Evolutionary conservation across 495 filamentous ascomycete genomes (phyloP).

Genomic region (Tuber melanosporum): DNA sequence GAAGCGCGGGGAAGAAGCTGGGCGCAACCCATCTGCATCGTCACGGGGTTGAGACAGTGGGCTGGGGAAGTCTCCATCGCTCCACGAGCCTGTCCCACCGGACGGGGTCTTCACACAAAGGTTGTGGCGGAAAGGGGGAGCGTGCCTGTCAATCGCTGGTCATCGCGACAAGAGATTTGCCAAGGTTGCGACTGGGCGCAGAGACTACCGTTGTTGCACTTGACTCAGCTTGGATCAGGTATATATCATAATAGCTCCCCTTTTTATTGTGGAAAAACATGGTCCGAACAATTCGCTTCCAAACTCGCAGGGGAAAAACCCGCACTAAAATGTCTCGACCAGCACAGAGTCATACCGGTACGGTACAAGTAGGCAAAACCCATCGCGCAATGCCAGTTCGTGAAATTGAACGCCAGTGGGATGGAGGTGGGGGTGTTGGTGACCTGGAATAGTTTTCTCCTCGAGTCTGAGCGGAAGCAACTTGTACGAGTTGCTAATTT

Average conservation of each 20-base stretch:
- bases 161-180: not conserved
- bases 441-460: conserved; percentile 3
- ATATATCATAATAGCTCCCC: not conserved
- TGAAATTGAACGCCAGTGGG: conserved; percentile 2
- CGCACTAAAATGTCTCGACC: not conserved
- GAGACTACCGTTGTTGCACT: not conserved
- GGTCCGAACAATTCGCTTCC: not conserved
- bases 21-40: not conserved
- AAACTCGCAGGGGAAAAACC: conserved; percentile 4
- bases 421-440: not conserved
- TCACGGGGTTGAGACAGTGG: not conserved
- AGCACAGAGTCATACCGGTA: too few relatives aligned
- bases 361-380: conserved; percentile 3
- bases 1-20: not conserved
- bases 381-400: not conserved
- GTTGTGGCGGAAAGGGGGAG: not conserved
- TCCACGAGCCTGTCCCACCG: not conserved
- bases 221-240: not conserved
- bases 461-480: not conserved
- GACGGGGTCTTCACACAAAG: not conserved
- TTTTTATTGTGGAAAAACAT: not conserved
- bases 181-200: not conserved
- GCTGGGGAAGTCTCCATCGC: not conserved
- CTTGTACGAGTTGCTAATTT: conserved; percentile 3
- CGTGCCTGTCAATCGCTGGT: not conserved